Percentiles rank a stretch among this genome's conserved stretches.
phyloP scores from a whole-genome alignment of 139 green algal species.

The Volvox reticuliferus region DNA sequence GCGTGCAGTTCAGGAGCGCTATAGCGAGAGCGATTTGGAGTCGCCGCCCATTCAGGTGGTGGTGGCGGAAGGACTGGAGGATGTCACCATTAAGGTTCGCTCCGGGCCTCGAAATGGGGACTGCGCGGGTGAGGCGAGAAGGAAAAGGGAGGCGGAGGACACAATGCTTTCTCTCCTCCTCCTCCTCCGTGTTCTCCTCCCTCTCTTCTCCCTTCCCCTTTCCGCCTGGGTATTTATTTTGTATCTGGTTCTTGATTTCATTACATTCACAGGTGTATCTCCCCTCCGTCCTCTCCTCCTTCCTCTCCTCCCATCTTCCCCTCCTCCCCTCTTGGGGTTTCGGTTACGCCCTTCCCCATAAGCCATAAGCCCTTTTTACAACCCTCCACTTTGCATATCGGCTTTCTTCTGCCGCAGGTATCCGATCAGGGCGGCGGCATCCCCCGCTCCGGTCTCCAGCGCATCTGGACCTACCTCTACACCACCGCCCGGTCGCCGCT shows the following conservation, averaged over 20 bases:
- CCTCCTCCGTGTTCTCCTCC: background rate
- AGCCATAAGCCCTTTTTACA: too few species aligned
- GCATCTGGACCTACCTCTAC: slow-evolving; percentile 99
- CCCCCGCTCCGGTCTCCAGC: slow-evolving; percentile 84
- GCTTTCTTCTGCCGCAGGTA: slow-evolving; percentile 47
- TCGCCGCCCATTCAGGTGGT: slow-evolving; percentile 69
- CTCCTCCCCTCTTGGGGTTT: too few species aligned
- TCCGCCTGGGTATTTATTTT: background rate
- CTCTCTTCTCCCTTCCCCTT: background rate
- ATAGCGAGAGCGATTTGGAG: background rate
- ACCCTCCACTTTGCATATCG: too few species aligned
- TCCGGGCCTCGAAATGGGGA: background rate
- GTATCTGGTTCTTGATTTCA: background rate
- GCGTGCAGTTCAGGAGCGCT: slow-evolving; percentile 77
- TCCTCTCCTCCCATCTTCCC: too few species aligned
- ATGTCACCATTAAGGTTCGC: slow-evolving; percentile 95
- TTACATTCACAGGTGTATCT: background rate
- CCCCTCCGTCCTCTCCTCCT: too few species aligned
- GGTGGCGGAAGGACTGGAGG: slow-evolving; percentile 93
- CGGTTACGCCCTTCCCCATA: too few species aligned
- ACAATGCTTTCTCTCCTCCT: background rate
- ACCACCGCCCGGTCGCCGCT: slow-evolving; percentile 80
- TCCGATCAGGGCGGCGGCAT: slow-evolving; percentile 97
- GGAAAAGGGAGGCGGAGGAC: background rate
- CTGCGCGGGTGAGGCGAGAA: background rate